Base-by-base conservation (phyloP, 345 rosid genomes). In the Salix viminalis region DNA sequence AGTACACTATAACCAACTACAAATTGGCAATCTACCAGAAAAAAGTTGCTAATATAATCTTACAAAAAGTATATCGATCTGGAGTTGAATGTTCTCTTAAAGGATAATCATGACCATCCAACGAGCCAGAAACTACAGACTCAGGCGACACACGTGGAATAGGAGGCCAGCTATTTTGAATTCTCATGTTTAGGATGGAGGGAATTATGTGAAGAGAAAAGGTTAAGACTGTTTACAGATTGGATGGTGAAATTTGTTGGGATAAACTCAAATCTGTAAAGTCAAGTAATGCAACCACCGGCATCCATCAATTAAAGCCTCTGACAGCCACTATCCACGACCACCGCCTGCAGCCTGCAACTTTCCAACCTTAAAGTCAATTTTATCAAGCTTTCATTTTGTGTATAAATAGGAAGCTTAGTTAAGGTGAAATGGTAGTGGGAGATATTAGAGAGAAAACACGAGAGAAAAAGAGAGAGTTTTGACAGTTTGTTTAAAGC, bases 81-180 rank as follows among this genome's bases (percentile, higher is more conserved):
- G 24, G 60, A 41, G 48, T 23, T 5, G 61, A 28, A 67, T 62
- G 60, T 67, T 42, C 68, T 75, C 60, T 75, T 48, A 72, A 28
- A 36, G 72, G 41, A 42, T 48, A 72, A 74, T 50, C n/a, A 73
- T 4, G 75, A 74, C 82, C 84, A 81, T 67, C 78, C 79, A 52
- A 80, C 75, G 50, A 19, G 79, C 28, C 78, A 50, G 62, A 80
- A 11, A 70, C 75, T 34, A 42, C 37, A 56, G 23, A 34, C 21
- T 69, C 66, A 60, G 77, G 54, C 48, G n/a, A 64, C 70, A 41
- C 41, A 62, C 6, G 42, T 16, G 76, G 78, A 73, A 28, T 23
- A 41, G 80, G 69, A 30, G 80, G 60, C 54, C 72, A 74, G 70
- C 83, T 79, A 28, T 84, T 76, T 39, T 77, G 75, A 66, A 84